A percentile compares a stretch with the other conserved stretches of the same genome.
Conservation (phyloP, 768 basidiomycete genomes). For the Auriculariales sp. region DNA sequence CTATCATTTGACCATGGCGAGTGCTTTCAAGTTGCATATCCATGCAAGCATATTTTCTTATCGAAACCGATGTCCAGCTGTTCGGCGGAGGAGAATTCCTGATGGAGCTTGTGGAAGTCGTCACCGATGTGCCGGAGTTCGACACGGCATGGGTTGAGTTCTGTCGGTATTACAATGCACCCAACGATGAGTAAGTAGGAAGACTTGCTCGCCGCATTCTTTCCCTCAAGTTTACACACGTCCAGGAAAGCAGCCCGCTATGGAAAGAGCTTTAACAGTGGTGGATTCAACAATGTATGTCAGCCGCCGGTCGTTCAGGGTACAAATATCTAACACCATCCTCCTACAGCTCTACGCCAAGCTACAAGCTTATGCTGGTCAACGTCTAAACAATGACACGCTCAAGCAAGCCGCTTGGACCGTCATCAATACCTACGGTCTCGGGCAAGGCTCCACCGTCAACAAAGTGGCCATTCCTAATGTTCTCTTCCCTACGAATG, state of each 20-base stretch:
- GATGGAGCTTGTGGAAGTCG: background rate
- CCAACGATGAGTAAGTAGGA: background rate
- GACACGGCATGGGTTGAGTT: background rate
- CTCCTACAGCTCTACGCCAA: background rate
- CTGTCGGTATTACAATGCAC: background rate
- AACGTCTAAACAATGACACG: background rate
- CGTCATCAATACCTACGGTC: slow-evolving; percentile 5
- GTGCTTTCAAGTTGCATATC: background rate
- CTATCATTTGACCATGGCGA: background rate
- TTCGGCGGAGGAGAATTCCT: background rate
- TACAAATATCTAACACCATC: background rate
- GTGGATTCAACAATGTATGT: background rate
- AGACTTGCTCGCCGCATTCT: background rate
- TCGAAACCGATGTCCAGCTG: too few relatives aligned
- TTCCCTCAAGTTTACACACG: background rate
- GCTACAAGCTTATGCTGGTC: slow-evolving; percentile 1
- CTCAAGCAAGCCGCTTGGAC: slow-evolving; percentile 3
- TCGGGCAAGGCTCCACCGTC: slow-evolving; percentile 5
- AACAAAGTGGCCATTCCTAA: background rate
- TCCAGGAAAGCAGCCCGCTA: background rate
- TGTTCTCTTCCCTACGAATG: background rate
- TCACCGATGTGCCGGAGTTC: background rate
- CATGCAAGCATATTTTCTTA: too few relatives aligned
- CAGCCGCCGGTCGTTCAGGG: background rate
- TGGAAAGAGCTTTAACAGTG: background rate